These are phyloP conservation scores for Wickerhamomyces chaumierensis DNA, from an alignment of 805 yeast species.

Conservation along the genomic window DNA sequence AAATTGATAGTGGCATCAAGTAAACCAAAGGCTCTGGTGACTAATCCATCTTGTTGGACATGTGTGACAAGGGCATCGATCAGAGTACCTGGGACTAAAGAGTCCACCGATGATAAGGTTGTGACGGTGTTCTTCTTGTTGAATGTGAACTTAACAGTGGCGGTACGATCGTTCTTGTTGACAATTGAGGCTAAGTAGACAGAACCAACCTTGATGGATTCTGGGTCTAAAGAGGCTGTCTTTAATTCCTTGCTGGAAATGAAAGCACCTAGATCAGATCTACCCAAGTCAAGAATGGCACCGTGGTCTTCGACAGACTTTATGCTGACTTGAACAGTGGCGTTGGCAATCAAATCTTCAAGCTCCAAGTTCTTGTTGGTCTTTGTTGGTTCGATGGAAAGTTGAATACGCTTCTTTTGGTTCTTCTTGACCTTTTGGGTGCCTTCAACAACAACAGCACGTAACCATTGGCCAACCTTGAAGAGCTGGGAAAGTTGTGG, in stretches of 20 bases:
- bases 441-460: constrained; percentile 63
- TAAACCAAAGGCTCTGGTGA: constrained; percentile 65
- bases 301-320: constrained; percentile 90
- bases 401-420: constrained; percentile 49
- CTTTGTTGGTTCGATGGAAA: constrained; percentile 62
- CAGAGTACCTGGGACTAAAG: constrained; percentile 75
- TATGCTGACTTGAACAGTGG: constrained; percentile 65
- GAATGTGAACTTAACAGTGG: constrained; percentile 41
- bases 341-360: constrained; percentile 56
- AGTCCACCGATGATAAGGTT: constrained; percentile 61
- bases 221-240: constrained; percentile 25
- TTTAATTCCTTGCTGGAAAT: constrained; percentile 58
- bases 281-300: constrained; percentile 62
- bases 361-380: constrained; percentile 51
- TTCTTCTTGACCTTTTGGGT: constrained; percentile 25
- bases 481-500: constrained; percentile 50
- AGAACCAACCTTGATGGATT: constrained; percentile 42
- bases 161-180: constrained; percentile 41
- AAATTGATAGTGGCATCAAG: constrained; percentile 60
- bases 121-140: constrained; percentile 36
- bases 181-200: constrained; percentile 54
- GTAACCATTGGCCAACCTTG: constrained; percentile 72
- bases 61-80: constrained; percentile 65
- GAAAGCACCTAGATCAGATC: constrained; percentile 51
- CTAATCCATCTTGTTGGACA: constrained; percentile 48